phyloP scores from a whole-genome alignment of 1,284 basidiomycete species.

The Irpex rosettiformis region DNA sequence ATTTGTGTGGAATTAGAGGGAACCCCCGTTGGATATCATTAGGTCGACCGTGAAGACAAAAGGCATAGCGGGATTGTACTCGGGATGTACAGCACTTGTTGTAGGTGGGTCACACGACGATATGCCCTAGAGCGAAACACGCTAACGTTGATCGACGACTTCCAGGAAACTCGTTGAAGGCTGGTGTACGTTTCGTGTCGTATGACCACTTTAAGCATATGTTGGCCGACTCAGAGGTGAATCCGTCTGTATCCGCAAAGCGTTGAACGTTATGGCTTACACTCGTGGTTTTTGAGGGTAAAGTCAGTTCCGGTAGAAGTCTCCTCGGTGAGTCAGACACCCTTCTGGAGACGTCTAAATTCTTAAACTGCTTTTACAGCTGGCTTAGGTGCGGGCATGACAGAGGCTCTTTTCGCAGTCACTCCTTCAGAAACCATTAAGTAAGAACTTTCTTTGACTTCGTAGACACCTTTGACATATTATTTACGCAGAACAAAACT shows the following conservation, averaged over 20 bases:
- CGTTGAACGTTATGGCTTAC: background rate
- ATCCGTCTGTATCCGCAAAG: constrained; percentile 15
- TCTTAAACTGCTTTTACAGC: constrained; percentile 41
- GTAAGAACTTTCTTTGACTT: constrained; percentile 41
- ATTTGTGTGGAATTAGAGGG: constrained; percentile 38
- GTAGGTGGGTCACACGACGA: constrained; percentile 45
- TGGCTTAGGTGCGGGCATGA: constrained; percentile 93
- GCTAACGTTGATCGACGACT: background rate
- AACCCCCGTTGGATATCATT: constrained; percentile 68
- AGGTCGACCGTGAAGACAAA: constrained; percentile 68
- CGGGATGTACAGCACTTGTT: constrained; percentile 83
- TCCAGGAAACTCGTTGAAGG: constrained; percentile 74
- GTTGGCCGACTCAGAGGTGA: constrained; percentile 80
- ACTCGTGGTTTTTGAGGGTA: constrained; percentile 56
- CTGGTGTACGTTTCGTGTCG: constrained; percentile 91
- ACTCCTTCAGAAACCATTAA: constrained; percentile 99
- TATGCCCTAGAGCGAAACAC: background rate
- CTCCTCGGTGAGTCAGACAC: constrained; percentile 60
- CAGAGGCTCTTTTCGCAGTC: constrained; percentile 92
- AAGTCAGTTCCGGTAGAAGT: constrained; percentile 82
- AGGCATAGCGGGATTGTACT: constrained; percentile 78
- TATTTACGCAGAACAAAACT: constrained; percentile 79
- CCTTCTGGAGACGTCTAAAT: background rate
- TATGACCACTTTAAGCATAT: constrained; percentile 92
- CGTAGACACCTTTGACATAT: background rate